Percentiles rank a stretch among this genome's conserved stretches.
phyloP scores from a whole-genome alignment of 208 protist species.

The Trichomonas tenax region DNA sequence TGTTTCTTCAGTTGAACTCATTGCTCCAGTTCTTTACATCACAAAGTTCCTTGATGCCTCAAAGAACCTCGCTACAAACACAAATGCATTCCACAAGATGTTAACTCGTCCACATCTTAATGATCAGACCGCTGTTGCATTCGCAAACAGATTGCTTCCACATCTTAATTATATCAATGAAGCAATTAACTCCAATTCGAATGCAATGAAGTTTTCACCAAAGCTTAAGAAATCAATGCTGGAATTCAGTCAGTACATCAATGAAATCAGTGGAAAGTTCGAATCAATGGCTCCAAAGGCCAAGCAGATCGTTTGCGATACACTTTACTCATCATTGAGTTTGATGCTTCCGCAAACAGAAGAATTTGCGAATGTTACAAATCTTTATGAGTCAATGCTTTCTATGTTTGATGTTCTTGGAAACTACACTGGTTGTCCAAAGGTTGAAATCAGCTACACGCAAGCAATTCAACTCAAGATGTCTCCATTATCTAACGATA shows the following conservation, averaged over 20 bases:
- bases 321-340: background rate
- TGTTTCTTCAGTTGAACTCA: background rate
- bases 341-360: background rate
- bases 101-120: background rate
- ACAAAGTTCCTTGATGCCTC: background rate
- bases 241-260: too few relatives aligned
- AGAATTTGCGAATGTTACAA: background rate
- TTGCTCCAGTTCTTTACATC: background rate
- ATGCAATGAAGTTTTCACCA: too few relatives aligned
- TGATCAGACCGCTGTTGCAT: background rate
- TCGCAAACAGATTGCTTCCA: background rate
- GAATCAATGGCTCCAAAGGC: too few relatives aligned
- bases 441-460: background rate
- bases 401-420: background rate
- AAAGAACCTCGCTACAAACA: background rate
- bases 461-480: background rate
- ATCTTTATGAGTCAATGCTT: background rate
- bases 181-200: too few relatives aligned
- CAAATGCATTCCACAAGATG: background rate
- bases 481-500: background rate
- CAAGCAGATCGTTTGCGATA: background rate
- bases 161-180: background rate
- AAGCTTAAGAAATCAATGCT: too few relatives aligned
- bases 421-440: background rate
- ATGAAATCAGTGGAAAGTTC: too few relatives aligned